phyloP scores from a whole-genome alignment of 2,329 filamentous ascomycete genomes.

The Scleromitrula shiraiana region DNA sequence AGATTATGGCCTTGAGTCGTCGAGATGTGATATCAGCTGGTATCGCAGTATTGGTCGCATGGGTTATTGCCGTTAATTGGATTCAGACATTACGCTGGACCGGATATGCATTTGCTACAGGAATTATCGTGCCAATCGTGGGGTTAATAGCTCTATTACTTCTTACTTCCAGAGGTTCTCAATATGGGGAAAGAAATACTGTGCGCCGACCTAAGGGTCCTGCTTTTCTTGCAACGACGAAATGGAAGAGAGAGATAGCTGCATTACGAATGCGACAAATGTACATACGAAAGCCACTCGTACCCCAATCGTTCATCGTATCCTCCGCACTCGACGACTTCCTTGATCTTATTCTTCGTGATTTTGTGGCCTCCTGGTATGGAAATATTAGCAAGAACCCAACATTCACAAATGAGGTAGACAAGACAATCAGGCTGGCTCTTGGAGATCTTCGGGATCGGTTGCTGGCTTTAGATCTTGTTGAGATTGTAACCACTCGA shows the following conservation, averaged over 20 bases:
- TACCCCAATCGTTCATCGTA: constrained; percentile 66
- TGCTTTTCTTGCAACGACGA: constrained; percentile 52
- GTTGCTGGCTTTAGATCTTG: constrained; percentile 68
- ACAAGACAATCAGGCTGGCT: constrained; percentile 67
- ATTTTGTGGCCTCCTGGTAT: constrained; percentile 90
- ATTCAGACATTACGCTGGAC: constrained; percentile 75
- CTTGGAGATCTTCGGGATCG: constrained; percentile 64
- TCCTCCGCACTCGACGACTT: constrained; percentile 74
- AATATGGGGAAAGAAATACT: constrained; percentile 34
- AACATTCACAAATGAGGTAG: constrained; percentile 78
- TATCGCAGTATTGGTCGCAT: constrained; percentile 70
- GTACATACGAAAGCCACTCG: constrained; percentile 64
- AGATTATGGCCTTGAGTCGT: constrained; percentile 61
- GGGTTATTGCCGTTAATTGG: constrained; percentile 80
- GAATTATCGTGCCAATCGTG: constrained; percentile 48
- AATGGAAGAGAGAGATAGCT: constrained; percentile 65
- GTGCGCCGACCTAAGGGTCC: constrained; percentile 37
- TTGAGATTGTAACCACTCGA: constrained; percentile 72
- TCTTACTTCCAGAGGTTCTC: constrained; percentile 49
- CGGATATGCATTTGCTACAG: constrained; percentile 73
- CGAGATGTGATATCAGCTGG: constrained; percentile 63
- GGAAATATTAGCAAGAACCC: constrained; percentile 72
- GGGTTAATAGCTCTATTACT: constrained; percentile 51
- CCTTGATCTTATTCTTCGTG: constrained; percentile 66
- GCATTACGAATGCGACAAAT: constrained; percentile 56